Evolutionary conservation across 2,329 filamentous ascomycete genomes (phyloP).

Genomic region (Botrytis aclada): DNA sequence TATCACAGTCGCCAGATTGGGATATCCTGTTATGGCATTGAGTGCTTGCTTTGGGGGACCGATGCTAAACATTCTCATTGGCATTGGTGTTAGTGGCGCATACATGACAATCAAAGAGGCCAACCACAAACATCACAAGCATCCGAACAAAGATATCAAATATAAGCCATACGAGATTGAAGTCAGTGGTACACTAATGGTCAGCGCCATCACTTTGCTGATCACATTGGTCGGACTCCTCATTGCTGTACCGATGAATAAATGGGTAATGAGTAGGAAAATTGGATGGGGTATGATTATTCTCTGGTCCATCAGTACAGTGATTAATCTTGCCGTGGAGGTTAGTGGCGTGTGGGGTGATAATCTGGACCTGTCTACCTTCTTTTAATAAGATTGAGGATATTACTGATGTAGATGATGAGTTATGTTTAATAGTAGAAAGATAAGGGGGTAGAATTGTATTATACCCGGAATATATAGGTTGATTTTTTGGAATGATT

Average conservation of each 20-base stretch:
- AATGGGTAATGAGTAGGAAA: conserved; percentile 77
- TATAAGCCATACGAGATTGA: conserved; percentile 80
- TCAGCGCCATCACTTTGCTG: conserved; percentile 80
- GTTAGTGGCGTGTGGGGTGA: conserved; percentile 49
- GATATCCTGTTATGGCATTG: conserved; percentile 92
- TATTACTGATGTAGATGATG: neutral
- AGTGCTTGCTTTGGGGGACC: conserved; percentile 97
- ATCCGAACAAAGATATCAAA: conserved; percentile 60
- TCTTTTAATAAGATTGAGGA: neutral
- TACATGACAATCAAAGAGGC: conserved; percentile 79
- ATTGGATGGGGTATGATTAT: conserved; percentile 79
- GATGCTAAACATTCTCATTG: conserved; percentile 94
- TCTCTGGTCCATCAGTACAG: conserved; percentile 77
- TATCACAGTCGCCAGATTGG: conserved; percentile 87
- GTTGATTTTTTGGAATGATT: neutral
- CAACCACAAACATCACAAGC: conserved; percentile 61
- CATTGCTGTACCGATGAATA: conserved; percentile 77
- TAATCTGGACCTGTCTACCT: conserved; percentile 4
- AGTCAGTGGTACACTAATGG: conserved; percentile 78
- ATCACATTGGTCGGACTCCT: conserved; percentile 76
- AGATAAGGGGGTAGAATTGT: neutral
- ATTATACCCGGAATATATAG: neutral
- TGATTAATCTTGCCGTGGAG: conserved; percentile 79
- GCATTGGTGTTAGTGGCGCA: conserved; percentile 85
- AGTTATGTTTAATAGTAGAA: neutral